Conservation (phyloP, 768 basidiomycete genomes). For the Artomyces pyxidatus region DNA sequence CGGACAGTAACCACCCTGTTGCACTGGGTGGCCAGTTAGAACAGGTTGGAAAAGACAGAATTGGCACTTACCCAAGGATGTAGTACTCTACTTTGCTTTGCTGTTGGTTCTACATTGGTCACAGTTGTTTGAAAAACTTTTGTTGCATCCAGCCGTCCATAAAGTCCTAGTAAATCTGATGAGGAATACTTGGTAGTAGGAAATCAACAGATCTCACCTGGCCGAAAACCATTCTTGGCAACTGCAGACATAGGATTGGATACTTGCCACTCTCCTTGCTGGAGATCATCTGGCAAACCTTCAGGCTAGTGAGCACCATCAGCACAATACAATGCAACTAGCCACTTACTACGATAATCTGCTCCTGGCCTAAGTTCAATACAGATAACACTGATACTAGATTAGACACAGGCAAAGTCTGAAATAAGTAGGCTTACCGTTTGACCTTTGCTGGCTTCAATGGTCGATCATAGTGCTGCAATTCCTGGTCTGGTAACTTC, state of each 20-base stretch:
- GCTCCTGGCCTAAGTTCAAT: conserved; percentile 50
- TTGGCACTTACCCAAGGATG: conserved; percentile 47
- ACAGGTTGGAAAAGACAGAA: not conserved
- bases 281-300: too few relatives aligned
- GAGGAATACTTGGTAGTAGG: not conserved
- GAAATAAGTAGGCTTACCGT: too few relatives aligned
- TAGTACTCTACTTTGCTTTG: conserved; percentile 65
- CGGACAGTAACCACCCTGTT: conserved; percentile 66
- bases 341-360: conserved; percentile 52
- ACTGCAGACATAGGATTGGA: conserved; percentile 51
- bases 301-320: conserved; percentile 3
- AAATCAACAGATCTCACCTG: conserved; percentile 28
- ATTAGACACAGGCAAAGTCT: too few relatives aligned
- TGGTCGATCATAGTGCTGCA: too few relatives aligned
- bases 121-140: conserved; percentile 65
- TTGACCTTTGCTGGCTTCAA: too few relatives aligned
- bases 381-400: conserved; percentile 39
- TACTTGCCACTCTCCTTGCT: conserved; percentile 44
- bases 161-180: conserved; percentile 32
- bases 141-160: conserved; percentile 50
- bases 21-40: conserved; percentile 33
- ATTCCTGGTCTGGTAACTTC: too few relatives aligned
- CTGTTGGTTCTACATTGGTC: conserved; percentile 71
- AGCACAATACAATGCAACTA: not conserved
- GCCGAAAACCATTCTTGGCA: conserved; percentile 42